Percentiles rank a stretch among this genome's conserved stretches.
Evolutionary conservation across 169 alveolate species (phyloP).

Genomic region (Neospora caninum): DNA sequence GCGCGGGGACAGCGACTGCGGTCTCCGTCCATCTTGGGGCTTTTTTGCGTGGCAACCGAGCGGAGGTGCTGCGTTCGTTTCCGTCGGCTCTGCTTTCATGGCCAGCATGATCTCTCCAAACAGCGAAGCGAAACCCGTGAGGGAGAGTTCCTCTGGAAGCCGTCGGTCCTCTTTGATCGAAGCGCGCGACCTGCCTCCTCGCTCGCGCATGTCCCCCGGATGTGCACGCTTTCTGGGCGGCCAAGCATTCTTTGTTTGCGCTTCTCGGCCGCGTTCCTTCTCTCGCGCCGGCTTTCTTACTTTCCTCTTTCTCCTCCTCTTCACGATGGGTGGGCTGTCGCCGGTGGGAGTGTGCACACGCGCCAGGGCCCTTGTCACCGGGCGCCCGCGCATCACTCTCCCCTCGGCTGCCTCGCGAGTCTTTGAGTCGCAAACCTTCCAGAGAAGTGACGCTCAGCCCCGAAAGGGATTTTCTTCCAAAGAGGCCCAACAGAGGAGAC

Average conservation of each 20-base stretch:
- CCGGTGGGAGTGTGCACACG: background rate
- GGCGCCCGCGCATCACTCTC: background rate
- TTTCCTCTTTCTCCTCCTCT: background rate
- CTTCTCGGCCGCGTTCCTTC: background rate
- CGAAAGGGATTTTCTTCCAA: no score
- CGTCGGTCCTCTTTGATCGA: background rate
- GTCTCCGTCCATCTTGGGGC: no score
- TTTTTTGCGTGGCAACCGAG: no score
- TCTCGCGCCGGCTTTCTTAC: background rate
- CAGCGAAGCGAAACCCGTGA: background rate
- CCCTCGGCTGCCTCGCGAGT: background rate
- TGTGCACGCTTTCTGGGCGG: background rate
- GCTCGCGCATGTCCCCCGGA: background rate
- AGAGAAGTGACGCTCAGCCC: no score
- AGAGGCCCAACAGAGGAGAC: no score
- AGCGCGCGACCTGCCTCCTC: background rate
- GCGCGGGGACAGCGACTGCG: no score
- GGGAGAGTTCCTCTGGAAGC: background rate
- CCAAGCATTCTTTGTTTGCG: background rate
- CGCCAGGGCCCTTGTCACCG: background rate
- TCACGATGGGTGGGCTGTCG: background rate
- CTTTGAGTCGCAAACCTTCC: no score
- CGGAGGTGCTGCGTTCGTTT: background rate
- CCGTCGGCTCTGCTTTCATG: background rate
- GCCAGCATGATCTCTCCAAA: background rate